A percentile compares a stretch with the other conserved stretches of the same genome.
Evolutionary conservation across 2,329 filamentous ascomycete species (phyloP).

Genomic region (Calonectria naviculata): DNA sequence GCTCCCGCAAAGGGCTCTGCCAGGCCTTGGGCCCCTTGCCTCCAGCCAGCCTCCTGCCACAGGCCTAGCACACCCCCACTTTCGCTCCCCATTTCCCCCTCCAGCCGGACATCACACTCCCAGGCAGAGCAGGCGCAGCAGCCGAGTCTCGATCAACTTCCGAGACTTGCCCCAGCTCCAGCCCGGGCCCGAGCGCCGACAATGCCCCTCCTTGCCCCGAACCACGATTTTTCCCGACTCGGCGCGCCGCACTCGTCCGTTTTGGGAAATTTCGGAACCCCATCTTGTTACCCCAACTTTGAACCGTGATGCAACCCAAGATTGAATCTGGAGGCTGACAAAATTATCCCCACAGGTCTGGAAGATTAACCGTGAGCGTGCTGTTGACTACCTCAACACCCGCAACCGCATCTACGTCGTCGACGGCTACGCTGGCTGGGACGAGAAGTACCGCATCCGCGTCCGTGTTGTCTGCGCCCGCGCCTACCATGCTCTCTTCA

Average conservation of each 20-base stretch:
- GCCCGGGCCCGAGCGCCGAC: constrained; percentile 31
- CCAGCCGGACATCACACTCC: constrained; percentile 17
- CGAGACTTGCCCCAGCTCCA: constrained; percentile 28
- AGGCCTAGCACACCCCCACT: constrained; percentile 17
- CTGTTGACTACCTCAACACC: constrained; percentile 99
- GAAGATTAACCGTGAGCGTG: constrained; percentile 99
- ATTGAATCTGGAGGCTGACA: constrained; percentile 32
- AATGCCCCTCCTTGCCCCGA: constrained; percentile 34
- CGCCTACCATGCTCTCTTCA: constrained; percentile 99
- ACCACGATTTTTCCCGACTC: constrained; percentile 39
- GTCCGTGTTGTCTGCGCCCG: constrained; percentile 98
- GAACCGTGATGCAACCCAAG: constrained; percentile 12
- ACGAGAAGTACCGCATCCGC: constrained; percentile 96
- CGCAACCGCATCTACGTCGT: constrained; percentile 98
- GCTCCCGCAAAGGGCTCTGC: background rate
- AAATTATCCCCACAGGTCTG: constrained; percentile 76
- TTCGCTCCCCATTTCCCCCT: constrained; percentile 8
- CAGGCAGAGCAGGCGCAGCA: constrained; percentile 20
- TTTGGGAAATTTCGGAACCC: constrained; percentile 25
- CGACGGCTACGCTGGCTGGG: constrained; percentile 98
- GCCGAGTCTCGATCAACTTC: constrained; percentile 30
- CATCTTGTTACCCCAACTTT: background rate
- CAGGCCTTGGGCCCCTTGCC: background rate
- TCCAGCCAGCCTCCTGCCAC: constrained; percentile 9
- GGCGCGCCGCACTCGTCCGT: constrained; percentile 16